phyloP scores from a whole-genome alignment of 2,329 filamentous ascomycete species.

The Beauveria medogensis region DNA sequence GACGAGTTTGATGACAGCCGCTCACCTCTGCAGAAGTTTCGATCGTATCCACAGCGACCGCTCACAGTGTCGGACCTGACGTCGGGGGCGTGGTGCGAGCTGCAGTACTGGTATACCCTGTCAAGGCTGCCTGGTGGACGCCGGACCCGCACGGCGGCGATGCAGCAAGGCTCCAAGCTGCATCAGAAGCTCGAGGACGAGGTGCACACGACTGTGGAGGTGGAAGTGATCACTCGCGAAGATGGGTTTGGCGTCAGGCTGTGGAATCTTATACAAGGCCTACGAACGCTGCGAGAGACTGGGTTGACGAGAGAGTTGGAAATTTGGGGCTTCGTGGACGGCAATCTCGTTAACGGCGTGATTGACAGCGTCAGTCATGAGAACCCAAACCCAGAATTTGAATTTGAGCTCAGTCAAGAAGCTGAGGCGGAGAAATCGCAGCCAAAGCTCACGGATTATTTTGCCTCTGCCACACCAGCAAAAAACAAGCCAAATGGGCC shows the following conservation, averaged over 20 bases:
- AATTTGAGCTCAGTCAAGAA: conserved; percentile 45
- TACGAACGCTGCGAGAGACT: conserved; percentile 63
- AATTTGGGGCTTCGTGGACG: conserved; percentile 78
- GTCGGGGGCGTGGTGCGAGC: conserved; percentile 88
- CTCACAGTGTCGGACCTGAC: conserved; percentile 84
- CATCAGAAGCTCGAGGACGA: conserved; percentile 81
- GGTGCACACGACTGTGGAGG: conserved; percentile 66
- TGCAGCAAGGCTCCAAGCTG: conserved; percentile 73
- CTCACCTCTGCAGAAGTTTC: conserved; percentile 68
- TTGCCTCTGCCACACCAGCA: conserved; percentile 20
- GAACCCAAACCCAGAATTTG: conserved; percentile 65
- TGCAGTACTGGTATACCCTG: conserved; percentile 86
- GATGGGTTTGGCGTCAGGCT: conserved; percentile 75
- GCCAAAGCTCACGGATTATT: conserved; percentile 33
- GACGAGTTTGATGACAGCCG: conserved; percentile 24
- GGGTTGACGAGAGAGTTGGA: conserved; percentile 70
- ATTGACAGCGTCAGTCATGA: conserved; percentile 79
- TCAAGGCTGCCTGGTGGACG: conserved; percentile 62
- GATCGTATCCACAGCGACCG: conserved; percentile 66
- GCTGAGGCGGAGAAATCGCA: conserved; percentile 22
- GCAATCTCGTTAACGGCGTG: conserved; percentile 76
- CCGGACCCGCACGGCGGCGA: conserved; percentile 68
- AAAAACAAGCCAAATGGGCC: conserved; percentile 12
- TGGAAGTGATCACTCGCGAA: conserved; percentile 67
- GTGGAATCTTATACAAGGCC: conserved; percentile 85